These are phyloP conservation scores for Glycine soja DNA, from an alignment of 306 rosid genomes.

Conservation along the genomic window DNA sequence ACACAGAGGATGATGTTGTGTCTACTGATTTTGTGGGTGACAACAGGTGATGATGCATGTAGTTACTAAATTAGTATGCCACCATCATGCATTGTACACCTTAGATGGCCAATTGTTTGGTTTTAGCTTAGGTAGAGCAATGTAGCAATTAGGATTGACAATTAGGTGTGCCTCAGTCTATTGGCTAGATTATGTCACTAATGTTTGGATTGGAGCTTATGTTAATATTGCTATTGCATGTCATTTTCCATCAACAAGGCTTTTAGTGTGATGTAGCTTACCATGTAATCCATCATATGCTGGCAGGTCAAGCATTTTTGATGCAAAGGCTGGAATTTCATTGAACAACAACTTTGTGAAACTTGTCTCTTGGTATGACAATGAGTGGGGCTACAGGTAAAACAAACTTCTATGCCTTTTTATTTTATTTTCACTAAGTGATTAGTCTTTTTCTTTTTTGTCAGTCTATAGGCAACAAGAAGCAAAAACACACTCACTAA, in stretches of 20 bases:
- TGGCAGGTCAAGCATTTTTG: slow-evolving; percentile 62
- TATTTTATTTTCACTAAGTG: neutral
- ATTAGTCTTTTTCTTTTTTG: neutral
- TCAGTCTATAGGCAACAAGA: neutral
- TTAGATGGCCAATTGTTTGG: neutral
- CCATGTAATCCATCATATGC: slow-evolving; percentile 23
- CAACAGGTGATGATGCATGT: slow-evolving; percentile 62
- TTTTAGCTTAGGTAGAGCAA: neutral
- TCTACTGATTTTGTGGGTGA: slow-evolving; percentile 85
- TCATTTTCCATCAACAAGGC: neutral
- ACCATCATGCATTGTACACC: neutral
- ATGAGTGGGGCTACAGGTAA: slow-evolving; percentile 73
- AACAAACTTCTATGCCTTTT: neutral
- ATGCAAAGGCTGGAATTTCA: slow-evolving; percentile 75
- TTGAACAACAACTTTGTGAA: slow-evolving; percentile 72
- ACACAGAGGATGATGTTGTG: slow-evolving; percentile 84
- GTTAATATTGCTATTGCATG: neutral
- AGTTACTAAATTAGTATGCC: neutral
- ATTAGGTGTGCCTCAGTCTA: neutral
- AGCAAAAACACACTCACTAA: neutral
- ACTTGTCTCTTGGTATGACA: slow-evolving; percentile 79
- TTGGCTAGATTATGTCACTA: slow-evolving; percentile 6
- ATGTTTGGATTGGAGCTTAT: neutral
- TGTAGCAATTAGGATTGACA: neutral
- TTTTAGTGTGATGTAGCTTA: slow-evolving; percentile 22